phyloP scores from a whole-genome alignment of 345 rosid genomes.

The Eucalyptus brandiana region DNA sequence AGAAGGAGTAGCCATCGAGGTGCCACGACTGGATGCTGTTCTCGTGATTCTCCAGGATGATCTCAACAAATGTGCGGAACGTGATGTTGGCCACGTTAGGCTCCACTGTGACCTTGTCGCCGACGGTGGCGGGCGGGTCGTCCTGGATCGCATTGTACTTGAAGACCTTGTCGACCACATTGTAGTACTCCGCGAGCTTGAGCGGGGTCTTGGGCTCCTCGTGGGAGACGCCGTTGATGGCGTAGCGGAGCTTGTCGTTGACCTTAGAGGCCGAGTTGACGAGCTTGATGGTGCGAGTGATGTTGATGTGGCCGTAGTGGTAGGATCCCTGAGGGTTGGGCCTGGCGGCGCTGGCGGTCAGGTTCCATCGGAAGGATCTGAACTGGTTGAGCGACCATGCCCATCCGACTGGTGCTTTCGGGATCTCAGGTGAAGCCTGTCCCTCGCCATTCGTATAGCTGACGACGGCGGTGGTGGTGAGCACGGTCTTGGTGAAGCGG shows the following conservation, averaged over 20 bases:
- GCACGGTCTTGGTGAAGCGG: conserved; percentile 7
- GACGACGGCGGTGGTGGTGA: conserved; percentile 1
- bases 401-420: conserved; percentile 17
- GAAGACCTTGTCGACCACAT: conserved; percentile 10
- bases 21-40: conserved; percentile 11
- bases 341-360: conserved; percentile 22
- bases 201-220: conserved; percentile 5
- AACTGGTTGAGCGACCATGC: conserved; percentile 27
- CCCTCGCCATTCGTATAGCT: conserved; percentile 2
- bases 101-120: neutral
- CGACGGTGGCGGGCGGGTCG: neutral
- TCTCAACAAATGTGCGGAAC: conserved; percentile 14
- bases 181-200: conserved; percentile 19
- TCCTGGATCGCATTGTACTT: conserved; percentile 6
- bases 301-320: conserved; percentile 21
- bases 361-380: conserved; percentile 25
- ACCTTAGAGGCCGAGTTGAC: neutral
- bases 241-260: conserved; percentile 15
- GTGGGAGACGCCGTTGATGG: conserved; percentile 18
- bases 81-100: conserved; percentile 15
- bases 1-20: conserved; percentile 18
- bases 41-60: conserved; percentile 16
- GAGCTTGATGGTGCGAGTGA: conserved; percentile 16
- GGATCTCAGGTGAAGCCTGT: conserved; percentile 9
- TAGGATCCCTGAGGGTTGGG: conserved; percentile 28